A percentile compares a stretch with the other conserved stretches of the same genome.
Conservation (phyloP, 441 rosid species). For the Omphalea diandra region DNA sequence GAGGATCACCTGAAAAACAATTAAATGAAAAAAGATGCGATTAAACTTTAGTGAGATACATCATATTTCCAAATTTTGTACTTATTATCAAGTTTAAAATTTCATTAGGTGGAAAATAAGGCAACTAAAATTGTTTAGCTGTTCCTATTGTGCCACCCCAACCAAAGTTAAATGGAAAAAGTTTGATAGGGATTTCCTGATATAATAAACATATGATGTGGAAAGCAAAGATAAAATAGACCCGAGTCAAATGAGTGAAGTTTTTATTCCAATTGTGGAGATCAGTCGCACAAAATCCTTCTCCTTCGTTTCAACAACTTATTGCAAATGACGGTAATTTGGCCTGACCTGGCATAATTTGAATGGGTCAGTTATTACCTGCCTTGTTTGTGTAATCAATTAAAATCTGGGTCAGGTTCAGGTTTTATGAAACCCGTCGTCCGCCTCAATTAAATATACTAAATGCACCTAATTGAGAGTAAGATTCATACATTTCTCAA, state of each 20-base stretch:
- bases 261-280: background rate
- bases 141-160: background rate
- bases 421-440: no score
- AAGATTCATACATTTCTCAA: background rate
- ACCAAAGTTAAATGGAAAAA: background rate
- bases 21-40: background rate
- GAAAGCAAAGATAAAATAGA: background rate
- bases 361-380: no score
- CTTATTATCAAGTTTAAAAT: no score
- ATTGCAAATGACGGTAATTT: no score
- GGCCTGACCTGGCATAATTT: no score
- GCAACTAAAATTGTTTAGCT: background rate
- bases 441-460: background rate
- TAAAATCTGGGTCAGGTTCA: no score
- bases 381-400: no score
- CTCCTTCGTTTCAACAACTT: background rate
- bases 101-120: background rate
- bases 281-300: background rate
- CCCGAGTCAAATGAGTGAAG: background rate
- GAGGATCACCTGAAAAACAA: constrained; percentile 45
- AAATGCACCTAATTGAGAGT: background rate
- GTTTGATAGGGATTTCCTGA: background rate
- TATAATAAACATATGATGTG: background rate
- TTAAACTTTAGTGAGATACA: no score
- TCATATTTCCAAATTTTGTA: no score